Evolutionary conservation across 495 filamentous ascomycete species (phyloP), one percentile per base, ranked within the genome.

Genomic region (Penicillium riverlandense): DNA sequence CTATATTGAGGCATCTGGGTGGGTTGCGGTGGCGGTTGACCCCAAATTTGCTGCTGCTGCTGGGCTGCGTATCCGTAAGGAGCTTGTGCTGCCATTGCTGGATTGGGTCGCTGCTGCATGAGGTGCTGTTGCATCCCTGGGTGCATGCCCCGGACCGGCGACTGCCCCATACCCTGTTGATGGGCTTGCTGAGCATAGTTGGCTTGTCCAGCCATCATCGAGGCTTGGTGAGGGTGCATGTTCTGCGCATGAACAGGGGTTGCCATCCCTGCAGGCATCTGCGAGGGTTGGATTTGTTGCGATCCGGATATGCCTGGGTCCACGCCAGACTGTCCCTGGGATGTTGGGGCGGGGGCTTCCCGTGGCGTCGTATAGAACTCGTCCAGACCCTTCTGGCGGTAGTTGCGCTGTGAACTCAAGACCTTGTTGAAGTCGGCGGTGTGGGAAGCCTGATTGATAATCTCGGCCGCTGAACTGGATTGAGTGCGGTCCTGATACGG

Each of bases 371-470:
- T 75, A 82, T 86, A 96, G 37, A 83, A 76, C 45, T 81, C 81
- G 41, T 87, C 80, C 48, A 92, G 70, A 45, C 84, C 90, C 41
- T 88, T 82, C 35, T 69, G 75, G 41, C 92, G 83, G 59, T 82
- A 80, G 27, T 72, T 79, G 43, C 91, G 80, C 54, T 88, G 83
- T 44, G 82, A 75, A 44, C 80, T 83, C 27, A 97, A 69, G 28
- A 72, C 69, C 54, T 90, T 90, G 65, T 95, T 97, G 69, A 82
- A 95, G 54, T 97, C 90, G 29, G 88, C 86, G 4, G 90, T 83
- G 34, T 92, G 88, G 29, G 85, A 77, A 28, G 90, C 90, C 56
- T 97, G 90, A 40, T 86, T 86, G 46, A 94, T 70, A 44, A 97
- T 82, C 50, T 96, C 91, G n/a, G 79, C 65, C 5, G 82, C 72